Conservation (phyloP, 2,329 filamentous ascomycete genomes). For the Fusarium sp. region DNA sequence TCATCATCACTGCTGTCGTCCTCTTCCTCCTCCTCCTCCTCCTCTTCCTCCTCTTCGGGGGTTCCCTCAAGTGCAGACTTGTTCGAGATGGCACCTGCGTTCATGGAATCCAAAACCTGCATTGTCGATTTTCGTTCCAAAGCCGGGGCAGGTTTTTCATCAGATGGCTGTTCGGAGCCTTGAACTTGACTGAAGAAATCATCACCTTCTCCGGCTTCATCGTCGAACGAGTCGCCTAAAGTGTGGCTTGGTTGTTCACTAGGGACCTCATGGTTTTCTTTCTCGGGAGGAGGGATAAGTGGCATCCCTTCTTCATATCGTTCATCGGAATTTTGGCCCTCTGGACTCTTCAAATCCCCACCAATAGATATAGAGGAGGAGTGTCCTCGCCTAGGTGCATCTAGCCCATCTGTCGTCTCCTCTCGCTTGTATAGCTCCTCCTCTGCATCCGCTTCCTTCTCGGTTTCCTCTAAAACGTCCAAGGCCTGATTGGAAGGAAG, state of each 20-base stretch:
- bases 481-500: slow-evolving; percentile 60
- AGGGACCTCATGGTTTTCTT: not conserved
- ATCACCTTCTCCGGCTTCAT: slow-evolving; percentile 60
- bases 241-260: slow-evolving; percentile 32
- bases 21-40: not conserved
- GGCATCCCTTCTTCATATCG: slow-evolving; percentile 77
- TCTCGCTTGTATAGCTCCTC: slow-evolving; percentile 47
- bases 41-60: slow-evolving; percentile 39
- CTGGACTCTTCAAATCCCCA: slow-evolving; percentile 51
- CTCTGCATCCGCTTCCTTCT: slow-evolving; percentile 56
- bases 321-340: slow-evolving; percentile 59
- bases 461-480: slow-evolving; percentile 61
- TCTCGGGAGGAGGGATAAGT: slow-evolving; percentile 56
- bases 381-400: slow-evolving; percentile 31
- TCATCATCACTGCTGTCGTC: not conserved
- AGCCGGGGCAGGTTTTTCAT: slow-evolving; percentile 23
- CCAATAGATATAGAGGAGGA: slow-evolving; percentile 51
- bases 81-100: slow-evolving; percentile 44
- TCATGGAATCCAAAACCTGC: slow-evolving; percentile 66
- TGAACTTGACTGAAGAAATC: slow-evolving; percentile 70
- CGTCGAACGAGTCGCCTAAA: slow-evolving; percentile 49
- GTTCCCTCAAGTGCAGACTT: slow-evolving; percentile 46
- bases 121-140: slow-evolving; percentile 75
- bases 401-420: slow-evolving; percentile 10
- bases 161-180: slow-evolving; percentile 35